A percentile compares a stretch with the other conserved stretches of the same genome.
phyloP scores from a whole-genome alignment of 768 basidiomycete genomes.

The Termitomyces sp. region DNA sequence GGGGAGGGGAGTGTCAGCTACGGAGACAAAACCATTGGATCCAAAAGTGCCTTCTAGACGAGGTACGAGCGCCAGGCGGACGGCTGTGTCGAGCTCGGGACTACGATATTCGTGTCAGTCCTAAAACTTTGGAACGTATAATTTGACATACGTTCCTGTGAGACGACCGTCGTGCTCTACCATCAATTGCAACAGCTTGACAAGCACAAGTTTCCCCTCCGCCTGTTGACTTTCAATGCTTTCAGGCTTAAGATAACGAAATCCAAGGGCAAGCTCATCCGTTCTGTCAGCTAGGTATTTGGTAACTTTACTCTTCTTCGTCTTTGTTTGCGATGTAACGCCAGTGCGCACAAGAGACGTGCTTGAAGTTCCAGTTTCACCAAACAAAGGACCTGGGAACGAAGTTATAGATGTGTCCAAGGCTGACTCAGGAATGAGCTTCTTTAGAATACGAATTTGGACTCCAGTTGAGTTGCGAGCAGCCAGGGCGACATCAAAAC shows the following conservation, averaged over 20 bases:
- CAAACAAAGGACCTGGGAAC: conserved; percentile 87
- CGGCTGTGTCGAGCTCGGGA: conserved; percentile 65
- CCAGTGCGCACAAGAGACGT: conserved; percentile 69
- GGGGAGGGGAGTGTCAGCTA: conserved; percentile 25
- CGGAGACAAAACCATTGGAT: conserved; percentile 21
- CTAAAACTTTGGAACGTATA: background rate
- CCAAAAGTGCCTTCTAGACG: conserved; percentile 30
- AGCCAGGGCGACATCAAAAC: conserved; percentile 73
- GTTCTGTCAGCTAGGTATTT: conserved; percentile 73
- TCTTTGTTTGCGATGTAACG: conserved; percentile 59
- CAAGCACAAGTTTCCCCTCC: conserved; percentile 72
- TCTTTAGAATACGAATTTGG: conserved; percentile 60
- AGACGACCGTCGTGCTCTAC: conserved; percentile 87
- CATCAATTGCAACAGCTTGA: conserved; percentile 72
- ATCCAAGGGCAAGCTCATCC: conserved; percentile 71
- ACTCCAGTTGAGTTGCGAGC: conserved; percentile 66
- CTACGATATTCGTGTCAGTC: conserved; percentile 14
- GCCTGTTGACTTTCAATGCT: conserved; percentile 49
- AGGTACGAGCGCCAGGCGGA: conserved; percentile 70
- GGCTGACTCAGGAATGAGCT: conserved; percentile 63
- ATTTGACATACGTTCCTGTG: conserved; percentile 67
- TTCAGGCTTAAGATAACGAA: conserved; percentile 59
- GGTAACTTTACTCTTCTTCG: conserved; percentile 74
- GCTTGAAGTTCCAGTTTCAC: conserved; percentile 62
- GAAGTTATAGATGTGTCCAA: conserved; percentile 44